Conservation (phyloP, 345 rosid genomes). For the Syzygium grande region DNA sequence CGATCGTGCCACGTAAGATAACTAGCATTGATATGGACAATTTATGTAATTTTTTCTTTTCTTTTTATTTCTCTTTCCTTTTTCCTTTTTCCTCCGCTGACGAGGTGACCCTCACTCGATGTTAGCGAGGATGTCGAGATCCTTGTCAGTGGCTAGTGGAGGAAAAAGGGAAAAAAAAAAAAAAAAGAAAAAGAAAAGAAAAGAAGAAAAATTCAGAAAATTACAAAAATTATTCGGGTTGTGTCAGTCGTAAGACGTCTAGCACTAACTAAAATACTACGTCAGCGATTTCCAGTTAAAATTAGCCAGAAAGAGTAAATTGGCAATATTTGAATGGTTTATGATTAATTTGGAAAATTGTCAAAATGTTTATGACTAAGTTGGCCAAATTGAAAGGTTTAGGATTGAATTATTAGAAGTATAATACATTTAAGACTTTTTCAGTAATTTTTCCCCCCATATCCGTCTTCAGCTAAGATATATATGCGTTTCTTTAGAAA, state of each 20-base stretch:
- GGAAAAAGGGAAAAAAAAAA: background rate
- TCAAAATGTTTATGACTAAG: fast-evolving
- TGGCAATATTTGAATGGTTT: background rate
- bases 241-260: fast-evolving
- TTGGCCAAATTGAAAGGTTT: background rate
- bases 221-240: background rate
- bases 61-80: too few species aligned
- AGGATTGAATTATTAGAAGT: background rate
- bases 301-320: background rate
- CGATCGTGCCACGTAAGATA: too few species aligned
- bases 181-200: too few species aligned
- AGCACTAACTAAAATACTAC: background rate
- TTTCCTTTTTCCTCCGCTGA: too few species aligned
- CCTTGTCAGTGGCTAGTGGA: background rate
- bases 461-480: background rate
- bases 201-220: too few species aligned
- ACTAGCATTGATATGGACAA: fast-evolving
- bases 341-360: too few species aligned
- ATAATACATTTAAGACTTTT: background rate
- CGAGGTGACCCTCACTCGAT: too few species aligned
- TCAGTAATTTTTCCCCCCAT: background rate
- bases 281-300: background rate
- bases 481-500: background rate
- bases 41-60: too few species aligned
- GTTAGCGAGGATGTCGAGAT: too few species aligned